Percentiles rank a stretch among this genome's conserved stretches.
Conservation (phyloP, 2,329 filamentous ascomycete species). For the Fusarium mexicanum region DNA sequence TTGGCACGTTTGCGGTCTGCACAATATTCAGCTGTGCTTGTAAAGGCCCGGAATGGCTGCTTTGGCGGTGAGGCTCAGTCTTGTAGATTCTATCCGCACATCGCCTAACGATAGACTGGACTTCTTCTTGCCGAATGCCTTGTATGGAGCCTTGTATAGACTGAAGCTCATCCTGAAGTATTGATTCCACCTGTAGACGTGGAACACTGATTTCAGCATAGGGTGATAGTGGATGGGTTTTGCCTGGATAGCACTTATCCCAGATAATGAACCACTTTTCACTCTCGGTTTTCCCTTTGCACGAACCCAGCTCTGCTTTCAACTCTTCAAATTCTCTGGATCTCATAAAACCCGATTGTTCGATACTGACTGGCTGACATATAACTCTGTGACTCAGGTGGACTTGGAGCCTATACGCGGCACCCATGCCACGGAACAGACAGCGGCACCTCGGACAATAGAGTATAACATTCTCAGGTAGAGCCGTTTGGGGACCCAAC, state of each 20-base stretch:
- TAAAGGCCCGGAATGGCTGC: not conserved
- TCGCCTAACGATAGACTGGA: no score
- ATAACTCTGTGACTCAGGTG: not conserved
- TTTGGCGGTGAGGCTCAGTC: rapidly evolving
- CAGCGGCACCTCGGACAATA: not conserved
- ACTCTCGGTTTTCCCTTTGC: rapidly evolving
- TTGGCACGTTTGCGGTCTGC: not conserved
- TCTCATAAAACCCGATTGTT: not conserved
- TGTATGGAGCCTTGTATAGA: not conserved
- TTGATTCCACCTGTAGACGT: not conserved
- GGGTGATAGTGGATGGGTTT: not conserved
- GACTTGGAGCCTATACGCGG: rapidly evolving
- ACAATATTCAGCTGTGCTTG: not conserved
- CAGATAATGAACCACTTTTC: not conserved
- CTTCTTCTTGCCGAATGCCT: no score
- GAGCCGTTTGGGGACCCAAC: no score
- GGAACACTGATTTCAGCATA: not conserved
- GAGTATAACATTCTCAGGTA: not conserved
- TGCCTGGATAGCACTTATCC: not conserved
- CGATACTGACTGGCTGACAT: not conserved
- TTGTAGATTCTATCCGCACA: not conserved
- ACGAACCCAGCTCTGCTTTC: no score
- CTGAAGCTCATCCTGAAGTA: not conserved
- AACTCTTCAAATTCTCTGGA: no score
- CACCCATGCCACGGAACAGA: not conserved